These are phyloP conservation scores for Aspergillus flavus DNA, from an alignment of 2,329 filamentous ascomycete genomes.

Conservation along the genomic window DNA sequence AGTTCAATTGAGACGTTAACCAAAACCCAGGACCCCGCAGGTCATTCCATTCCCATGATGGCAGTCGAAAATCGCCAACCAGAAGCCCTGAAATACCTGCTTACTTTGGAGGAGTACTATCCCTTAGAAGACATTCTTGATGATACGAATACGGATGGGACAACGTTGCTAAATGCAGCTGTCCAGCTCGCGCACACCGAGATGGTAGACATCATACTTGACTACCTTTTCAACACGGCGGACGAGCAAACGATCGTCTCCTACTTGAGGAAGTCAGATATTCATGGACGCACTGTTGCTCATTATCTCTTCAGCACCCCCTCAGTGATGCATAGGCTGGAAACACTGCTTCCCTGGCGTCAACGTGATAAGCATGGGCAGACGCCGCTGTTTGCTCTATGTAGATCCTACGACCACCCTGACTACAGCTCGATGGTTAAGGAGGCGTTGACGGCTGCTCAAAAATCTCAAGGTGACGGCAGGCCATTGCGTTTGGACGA, in stretches of 20 bases:
- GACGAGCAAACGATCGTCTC: constrained; percentile 59
- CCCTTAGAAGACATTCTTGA: constrained; percentile 70
- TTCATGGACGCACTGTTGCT: constrained; percentile 83
- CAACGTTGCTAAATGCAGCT: constrained; percentile 84
- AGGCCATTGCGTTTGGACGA: constrained; percentile 86
- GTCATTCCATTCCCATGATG: constrained; percentile 89
- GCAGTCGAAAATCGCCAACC: constrained; percentile 72
- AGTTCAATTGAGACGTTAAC: constrained; percentile 72
- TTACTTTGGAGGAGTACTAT: constrained; percentile 77
- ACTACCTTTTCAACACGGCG: constrained; percentile 65
- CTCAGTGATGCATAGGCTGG: constrained; percentile 74
- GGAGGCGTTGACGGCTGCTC: constrained; percentile 74
- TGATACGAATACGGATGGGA: constrained; percentile 87
- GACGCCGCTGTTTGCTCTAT: constrained; percentile 94
- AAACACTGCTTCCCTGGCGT: constrained; percentile 79
- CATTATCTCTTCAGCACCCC: constrained; percentile 96
- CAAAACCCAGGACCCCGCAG: constrained; percentile 62
- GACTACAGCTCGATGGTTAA: constrained; percentile 88
- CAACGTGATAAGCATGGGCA: constrained; percentile 95
- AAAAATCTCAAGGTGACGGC: constrained; percentile 72
- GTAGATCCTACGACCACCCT: constrained; percentile 90
- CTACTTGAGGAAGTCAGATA: constrained; percentile 78
- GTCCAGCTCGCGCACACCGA: constrained; percentile 79
- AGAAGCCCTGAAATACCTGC: constrained; percentile 74
- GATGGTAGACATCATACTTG: constrained; percentile 73